These are phyloP conservation scores for Penicillium tannophilum DNA, from an alignment of 495 filamentous ascomycete species.

Conservation along the genomic window DNA sequence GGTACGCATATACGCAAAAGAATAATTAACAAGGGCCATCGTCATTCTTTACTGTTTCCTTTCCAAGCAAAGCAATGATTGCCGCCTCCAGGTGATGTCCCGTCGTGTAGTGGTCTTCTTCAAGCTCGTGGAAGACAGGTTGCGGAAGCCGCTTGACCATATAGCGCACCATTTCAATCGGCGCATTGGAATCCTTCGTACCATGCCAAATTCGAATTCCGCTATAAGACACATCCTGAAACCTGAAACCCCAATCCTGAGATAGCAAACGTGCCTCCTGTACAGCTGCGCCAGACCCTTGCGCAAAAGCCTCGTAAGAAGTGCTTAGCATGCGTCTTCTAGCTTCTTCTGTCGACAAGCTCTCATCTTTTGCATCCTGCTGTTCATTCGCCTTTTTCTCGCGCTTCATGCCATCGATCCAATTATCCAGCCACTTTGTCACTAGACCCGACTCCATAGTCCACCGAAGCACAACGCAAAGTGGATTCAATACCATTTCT, in stretches of 20 bases:
- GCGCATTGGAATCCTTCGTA: conserved; percentile 14
- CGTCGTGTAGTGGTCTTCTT: conserved; percentile 6
- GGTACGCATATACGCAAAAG: too few relatives aligned
- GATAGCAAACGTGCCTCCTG: conserved; percentile 14
- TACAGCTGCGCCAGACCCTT: conserved; percentile 11
- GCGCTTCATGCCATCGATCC: conserved; percentile 6
- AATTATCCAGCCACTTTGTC: not conserved
- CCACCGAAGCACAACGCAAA: not conserved
- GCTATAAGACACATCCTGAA: conserved; percentile 13
- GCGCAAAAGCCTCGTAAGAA: conserved; percentile 32
- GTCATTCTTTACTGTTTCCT: not conserved
- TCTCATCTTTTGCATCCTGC: not conserved
- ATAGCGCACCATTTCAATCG: conserved; percentile 14
- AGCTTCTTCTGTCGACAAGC: not conserved
- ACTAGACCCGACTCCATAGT: not conserved
- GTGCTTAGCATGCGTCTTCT: not conserved
- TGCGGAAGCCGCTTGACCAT: conserved; percentile 23
- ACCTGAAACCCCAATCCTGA: conserved; percentile 13
- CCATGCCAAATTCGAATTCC: conserved; percentile 16
- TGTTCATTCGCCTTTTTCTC: not conserved
- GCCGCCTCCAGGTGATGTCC: not conserved
- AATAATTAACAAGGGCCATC: too few relatives aligned
- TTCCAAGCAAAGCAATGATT: not conserved
- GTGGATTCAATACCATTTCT: not conserved
- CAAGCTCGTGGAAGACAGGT: not conserved